Base-by-base conservation (phyloP, 2,329 filamentous ascomycete species). In the Pseudogymnoascus sp. region DNA sequence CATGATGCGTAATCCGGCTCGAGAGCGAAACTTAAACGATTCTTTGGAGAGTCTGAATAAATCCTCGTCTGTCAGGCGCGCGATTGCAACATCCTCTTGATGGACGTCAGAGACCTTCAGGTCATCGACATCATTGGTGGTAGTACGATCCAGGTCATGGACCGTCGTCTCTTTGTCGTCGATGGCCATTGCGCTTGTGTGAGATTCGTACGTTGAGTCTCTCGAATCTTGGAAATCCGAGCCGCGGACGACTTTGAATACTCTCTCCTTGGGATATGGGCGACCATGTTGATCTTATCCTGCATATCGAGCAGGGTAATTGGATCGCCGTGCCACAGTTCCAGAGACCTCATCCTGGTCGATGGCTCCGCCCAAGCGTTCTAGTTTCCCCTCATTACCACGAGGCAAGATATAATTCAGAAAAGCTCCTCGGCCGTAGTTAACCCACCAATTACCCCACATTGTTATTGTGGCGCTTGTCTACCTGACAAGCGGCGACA, bases 1-100 rank as follows among this genome's bases (percentile, higher is more conserved):
- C 27, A 70, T 69, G 15, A 81, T 71, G 5, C 76, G 73, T 42
- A 76, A 70, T 3, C 76, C 76, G 5, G 78, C 74, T 68, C 67
- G 70, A 27, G 78, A 80, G 63, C 72, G 71, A 33, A 79, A 68
- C 3, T 61, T 71, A 41, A 80, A 69, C 2, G 77, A 74, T 31
- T 79, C 75, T 38, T 69, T 62, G 1, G 78, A 80, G 12, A 79
- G 69, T 7, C 68, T 71, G 63, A 74, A 74, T 13, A 80, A 63
- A 64, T 80, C 76, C 9, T 80, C 78, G 31, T 80, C 78, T 0
- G 77, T 77, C 29, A 80, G 72, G 13, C 76, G 74, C 15, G 76
- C 76, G 31, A 79, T 74, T 25, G 74, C 74, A 2, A 79, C 71
- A 65, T 80, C 78, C 61, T 80, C 78, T 4, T 78, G 69, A 62